phyloP scores from a whole-genome alignment of 139 green algal genomes.

The Spirogloea muscicola region DNA sequence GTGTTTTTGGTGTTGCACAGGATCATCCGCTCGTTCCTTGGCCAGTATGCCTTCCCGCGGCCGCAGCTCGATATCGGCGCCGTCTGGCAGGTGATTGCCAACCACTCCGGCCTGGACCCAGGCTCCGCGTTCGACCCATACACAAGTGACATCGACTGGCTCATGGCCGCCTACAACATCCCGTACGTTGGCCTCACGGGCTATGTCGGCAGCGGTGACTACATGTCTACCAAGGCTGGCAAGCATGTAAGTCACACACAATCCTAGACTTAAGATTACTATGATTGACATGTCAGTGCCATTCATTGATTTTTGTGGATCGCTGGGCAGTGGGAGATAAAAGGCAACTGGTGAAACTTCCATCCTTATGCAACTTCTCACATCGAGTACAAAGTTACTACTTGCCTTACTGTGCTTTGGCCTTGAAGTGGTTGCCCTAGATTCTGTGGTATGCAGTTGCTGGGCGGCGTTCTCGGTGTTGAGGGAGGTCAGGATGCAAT shows the following conservation, averaged over 20 bases:
- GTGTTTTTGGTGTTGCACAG: background rate
- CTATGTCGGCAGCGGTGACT: background rate
- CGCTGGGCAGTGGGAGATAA: no score
- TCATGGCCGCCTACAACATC: background rate
- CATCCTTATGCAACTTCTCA: no score
- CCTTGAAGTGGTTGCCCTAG: no score
- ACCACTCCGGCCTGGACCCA: background rate
- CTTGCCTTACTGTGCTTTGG: no score
- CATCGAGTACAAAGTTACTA: no score
- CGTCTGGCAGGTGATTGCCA: background rate
- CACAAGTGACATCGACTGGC: background rate
- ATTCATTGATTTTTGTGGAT: no score
- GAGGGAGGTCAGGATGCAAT: conserved; percentile 16
- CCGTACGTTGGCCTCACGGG: conserved; percentile 10
- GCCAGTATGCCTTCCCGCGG: background rate
- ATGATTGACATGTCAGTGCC: no score
- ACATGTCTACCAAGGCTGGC: background rate
- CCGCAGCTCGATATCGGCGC: background rate
- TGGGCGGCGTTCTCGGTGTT: conserved; percentile 6
- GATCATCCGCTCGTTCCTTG: conserved; percentile 8
- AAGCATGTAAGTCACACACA: no score
- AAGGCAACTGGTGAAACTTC: no score
- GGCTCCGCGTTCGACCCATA: background rate
- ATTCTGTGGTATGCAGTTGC: no score
- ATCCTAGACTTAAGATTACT: no score